Evolutionary conservation across 2,329 filamentous ascomycete genomes (phyloP).

Genomic region (Periglandula ipomoeae): DNA sequence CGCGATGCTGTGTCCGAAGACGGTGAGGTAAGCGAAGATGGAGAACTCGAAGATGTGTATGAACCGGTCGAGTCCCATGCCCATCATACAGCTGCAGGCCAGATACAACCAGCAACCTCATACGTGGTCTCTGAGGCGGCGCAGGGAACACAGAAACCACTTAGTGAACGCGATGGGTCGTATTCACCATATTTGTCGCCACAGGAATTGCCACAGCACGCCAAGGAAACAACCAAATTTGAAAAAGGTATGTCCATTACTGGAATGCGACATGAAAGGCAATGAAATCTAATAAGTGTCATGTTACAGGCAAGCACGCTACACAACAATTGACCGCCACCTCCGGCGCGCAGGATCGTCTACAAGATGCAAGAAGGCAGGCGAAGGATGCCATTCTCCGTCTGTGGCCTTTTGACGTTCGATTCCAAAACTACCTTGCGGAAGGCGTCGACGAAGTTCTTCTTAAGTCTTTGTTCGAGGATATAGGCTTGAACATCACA

Average conservation of each 20-base stretch:
- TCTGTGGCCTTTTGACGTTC: conserved; percentile 57
- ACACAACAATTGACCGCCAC: neutral
- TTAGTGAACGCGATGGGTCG: conserved; percentile 38
- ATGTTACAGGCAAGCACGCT: neutral
- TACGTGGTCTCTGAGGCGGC: neutral
- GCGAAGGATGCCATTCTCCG: conserved; percentile 60
- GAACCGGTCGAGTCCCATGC: conserved; percentile 27
- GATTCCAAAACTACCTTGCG: conserved; percentile 62
- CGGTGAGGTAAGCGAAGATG: conserved; percentile 64
- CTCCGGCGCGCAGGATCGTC: neutral
- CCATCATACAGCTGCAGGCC: neutral
- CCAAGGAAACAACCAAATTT: neutral
- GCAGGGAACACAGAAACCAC: neutral
- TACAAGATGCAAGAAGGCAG: conserved; percentile 40
- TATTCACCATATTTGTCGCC: conserved; percentile 45
- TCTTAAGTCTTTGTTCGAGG: conserved; percentile 56
- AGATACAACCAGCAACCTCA: neutral
- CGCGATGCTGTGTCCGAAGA: conserved; percentile 44
- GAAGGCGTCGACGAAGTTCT: conserved; percentile 61
- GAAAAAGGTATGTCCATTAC: neutral
- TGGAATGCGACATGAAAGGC: neutral
- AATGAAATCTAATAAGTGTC: neutral
- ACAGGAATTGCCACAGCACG: conserved; percentile 26
- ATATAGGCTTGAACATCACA: conserved; percentile 50
- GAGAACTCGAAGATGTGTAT: conserved; percentile 48